Base-by-base conservation (phyloP, 208 protist species). In the Acanthamoeba royreba region DNA sequence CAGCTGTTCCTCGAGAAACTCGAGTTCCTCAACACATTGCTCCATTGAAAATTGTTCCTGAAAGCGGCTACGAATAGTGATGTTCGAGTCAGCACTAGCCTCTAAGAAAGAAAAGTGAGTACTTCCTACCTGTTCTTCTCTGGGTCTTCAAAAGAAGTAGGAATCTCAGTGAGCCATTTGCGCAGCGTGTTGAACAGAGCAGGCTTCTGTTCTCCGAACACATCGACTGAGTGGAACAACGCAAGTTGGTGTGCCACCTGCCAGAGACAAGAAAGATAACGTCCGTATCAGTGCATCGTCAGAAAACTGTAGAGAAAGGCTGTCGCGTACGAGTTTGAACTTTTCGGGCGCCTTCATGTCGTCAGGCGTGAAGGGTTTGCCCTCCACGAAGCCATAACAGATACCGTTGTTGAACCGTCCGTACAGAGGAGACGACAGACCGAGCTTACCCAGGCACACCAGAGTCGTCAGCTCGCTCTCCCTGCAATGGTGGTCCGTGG, bases 291-390 rank as follows among this genome's bases (percentile, higher is more conserved):
- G 43, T 9, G 9, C 15, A 42, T 77, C 31, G n/a, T 4, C 25
- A 77, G 8, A 35, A 43, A 38, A 81, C n/a, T n/a, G n/a, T n/a
- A 81, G 31, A 0, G 38, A 47, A 28, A 17, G n/a, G 35, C 35
- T 35, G 7, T 42, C n/a, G 11, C n/a, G 74, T 85, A 85, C 74
- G 35, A 90, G 53, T 35, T 58, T 58, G 35, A 58, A 90, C 40
- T 90, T 90, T 35, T 90, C 83, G 2, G 52, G 52, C 52, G 83
- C 83, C 28, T 90, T 58, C 83, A 90, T 90, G 83, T 90, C 83
- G 38, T 58, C 83, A 9, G 83, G 83, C 38, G 46, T 90, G 49
- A 90, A 90, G 49, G 83, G 83, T 52, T 69, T 69, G 83, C 83
- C 83, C 17, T 90, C 83, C 45, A 90, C 83, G 22, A 47, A 90